phyloP scores from a whole-genome alignment of 2,329 filamentous ascomycete species.

The Xylaria hypoxylon region DNA sequence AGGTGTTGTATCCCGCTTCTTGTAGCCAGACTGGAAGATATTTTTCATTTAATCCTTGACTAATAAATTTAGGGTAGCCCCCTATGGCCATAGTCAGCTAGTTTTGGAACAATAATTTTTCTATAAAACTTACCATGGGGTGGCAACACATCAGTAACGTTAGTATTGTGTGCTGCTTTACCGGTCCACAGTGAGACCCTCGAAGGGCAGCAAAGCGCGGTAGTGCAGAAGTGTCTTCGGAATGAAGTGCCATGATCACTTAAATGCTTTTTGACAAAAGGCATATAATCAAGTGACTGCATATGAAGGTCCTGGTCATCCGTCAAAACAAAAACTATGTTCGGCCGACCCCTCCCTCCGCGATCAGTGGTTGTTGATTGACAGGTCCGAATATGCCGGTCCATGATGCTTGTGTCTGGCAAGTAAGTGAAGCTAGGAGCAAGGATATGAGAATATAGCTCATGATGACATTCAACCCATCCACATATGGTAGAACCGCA shows the following conservation, averaged over 20 bases:
- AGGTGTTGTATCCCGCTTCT: conserved; percentile 74
- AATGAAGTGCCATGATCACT: conserved; percentile 69
- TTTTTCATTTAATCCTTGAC: conserved; percentile 72
- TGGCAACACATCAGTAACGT: conserved; percentile 69
- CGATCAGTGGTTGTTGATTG: conserved; percentile 40
- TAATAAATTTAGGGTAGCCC: conserved; percentile 74
- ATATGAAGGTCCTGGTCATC: conserved; percentile 76
- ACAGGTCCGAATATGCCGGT: conserved; percentile 31
- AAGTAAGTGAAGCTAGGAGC: conserved; percentile 16
- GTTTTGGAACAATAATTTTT: too few relatives aligned
- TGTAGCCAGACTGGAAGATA: conserved; percentile 80
- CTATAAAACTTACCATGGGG: conserved; percentile 62
- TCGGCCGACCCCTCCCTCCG: conserved; percentile 53
- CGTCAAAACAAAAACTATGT: conserved; percentile 75
- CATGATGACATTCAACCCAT: conserved; percentile 10
- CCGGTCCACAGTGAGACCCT: conserved; percentile 75
- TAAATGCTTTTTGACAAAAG: conserved; percentile 66
- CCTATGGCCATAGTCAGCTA: conserved; percentile 50
- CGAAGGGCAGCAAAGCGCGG: conserved; percentile 75
- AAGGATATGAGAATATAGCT: neutral
- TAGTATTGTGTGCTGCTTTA: conserved; percentile 75
- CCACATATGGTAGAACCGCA: too few relatives aligned
- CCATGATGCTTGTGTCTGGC: conserved; percentile 24
- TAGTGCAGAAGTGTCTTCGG: conserved; percentile 73
- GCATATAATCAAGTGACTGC: conserved; percentile 71